Conservation (phyloP, 495 filamentous ascomycete species). For the Pseudotulostoma volvatum region DNA sequence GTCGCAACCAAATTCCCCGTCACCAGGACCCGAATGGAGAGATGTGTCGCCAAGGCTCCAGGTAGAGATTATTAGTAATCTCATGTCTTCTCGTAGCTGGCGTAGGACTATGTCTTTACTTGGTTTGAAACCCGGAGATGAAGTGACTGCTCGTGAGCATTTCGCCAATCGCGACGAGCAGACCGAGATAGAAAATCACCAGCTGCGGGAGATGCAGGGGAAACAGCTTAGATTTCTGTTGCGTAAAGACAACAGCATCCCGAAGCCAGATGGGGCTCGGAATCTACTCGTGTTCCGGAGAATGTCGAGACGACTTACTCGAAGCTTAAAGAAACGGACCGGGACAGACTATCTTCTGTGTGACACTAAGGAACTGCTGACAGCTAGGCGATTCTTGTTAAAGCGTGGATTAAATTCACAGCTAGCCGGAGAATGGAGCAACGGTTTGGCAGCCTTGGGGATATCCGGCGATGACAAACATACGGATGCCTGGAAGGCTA, state of each 20-base stretch:
- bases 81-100: constrained; percentile 12
- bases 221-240: constrained; percentile 17
- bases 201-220: constrained; percentile 15
- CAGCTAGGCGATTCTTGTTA: constrained; percentile 15
- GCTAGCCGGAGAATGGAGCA: constrained; percentile 21
- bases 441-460: constrained; percentile 6
- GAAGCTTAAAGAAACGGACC: constrained; percentile 3
- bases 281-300: constrained; percentile 10
- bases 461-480: background rate
- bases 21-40: constrained; percentile 20
- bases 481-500: background rate
- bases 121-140: constrained; percentile 12
- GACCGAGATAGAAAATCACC: constrained; percentile 12
- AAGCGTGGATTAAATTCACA: constrained; percentile 11
- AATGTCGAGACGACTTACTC: constrained; percentile 6
- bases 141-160: constrained; percentile 4
- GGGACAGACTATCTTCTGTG: constrained; percentile 14
- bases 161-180: constrained; percentile 13
- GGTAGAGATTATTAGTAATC: constrained; percentile 21
- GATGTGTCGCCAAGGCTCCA: constrained; percentile 19
- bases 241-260: constrained; percentile 15
- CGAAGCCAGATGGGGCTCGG: constrained; percentile 6
- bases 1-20: too few species aligned
- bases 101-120: constrained; percentile 10
- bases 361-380: constrained; percentile 11